These are phyloP conservation scores for Hanseniaspora lachancei DNA, from an alignment of 805 yeast genomes.

Conservation along the genomic window DNA sequence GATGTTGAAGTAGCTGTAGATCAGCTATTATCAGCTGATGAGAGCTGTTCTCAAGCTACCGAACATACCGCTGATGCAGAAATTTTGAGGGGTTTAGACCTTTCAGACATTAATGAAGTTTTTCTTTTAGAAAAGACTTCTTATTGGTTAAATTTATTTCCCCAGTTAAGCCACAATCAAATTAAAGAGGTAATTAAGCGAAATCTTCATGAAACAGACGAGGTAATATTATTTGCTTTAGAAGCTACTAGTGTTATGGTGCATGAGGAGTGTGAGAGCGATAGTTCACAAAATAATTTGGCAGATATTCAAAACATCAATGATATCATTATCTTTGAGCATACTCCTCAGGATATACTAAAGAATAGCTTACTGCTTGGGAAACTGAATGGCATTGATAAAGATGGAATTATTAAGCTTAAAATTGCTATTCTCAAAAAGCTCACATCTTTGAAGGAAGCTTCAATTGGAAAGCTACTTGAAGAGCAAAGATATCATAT, in stretches of 20 bases:
- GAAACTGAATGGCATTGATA: background rate
- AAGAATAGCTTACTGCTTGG: background rate
- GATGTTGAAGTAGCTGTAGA: background rate
- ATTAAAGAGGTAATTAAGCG: background rate
- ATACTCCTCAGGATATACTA: background rate
- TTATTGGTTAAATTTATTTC: slow-evolving; percentile 18
- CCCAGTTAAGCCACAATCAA: background rate
- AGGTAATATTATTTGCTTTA: background rate
- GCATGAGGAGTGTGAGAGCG: background rate
- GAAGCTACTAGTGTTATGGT: slow-evolving; percentile 11
- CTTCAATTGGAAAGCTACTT: background rate
- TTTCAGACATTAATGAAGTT: slow-evolving; percentile 21
- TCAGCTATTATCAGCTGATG: slow-evolving; percentile 18
- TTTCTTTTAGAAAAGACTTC: slow-evolving; percentile 26
- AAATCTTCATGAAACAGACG: slow-evolving; percentile 1
- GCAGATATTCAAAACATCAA: background rate
- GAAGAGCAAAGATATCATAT: background rate
- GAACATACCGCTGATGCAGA: slow-evolving; percentile 14
- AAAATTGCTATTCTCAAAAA: background rate
- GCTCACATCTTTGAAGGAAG: background rate
- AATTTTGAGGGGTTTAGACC: slow-evolving; percentile 24
- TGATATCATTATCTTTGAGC: background rate
- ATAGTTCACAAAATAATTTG: background rate
- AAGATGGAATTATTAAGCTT: background rate
- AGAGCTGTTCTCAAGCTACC: slow-evolving; percentile 37